Conservation (phyloP, 306 rosid species). For the Trifolium pratense region DNA sequence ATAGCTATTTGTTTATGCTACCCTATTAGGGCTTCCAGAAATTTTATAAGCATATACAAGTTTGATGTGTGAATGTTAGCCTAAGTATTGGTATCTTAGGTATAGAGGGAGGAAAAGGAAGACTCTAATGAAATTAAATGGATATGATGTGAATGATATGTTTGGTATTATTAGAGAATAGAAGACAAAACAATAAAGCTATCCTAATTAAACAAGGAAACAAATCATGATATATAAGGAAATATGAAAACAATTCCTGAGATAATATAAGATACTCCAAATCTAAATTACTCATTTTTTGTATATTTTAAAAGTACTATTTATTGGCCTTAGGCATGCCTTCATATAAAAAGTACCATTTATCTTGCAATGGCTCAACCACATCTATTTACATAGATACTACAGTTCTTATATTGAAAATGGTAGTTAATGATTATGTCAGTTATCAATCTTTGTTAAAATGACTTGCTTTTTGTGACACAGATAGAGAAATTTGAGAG, state of each 20-base stretch:
- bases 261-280: neutral
- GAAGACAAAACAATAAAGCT: neutral
- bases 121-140: neutral
- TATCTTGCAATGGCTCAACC: conserved; percentile 19
- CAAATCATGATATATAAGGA: neutral
- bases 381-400: conserved; percentile 25
- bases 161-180: neutral
- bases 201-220: conserved; percentile 7
- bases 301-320: neutral
- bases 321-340: neutral
- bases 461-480: conserved; percentile 46
- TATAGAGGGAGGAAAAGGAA: conserved; percentile 1
- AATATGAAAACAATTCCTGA: conserved; percentile 11
- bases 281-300: neutral
- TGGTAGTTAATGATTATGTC: conserved; percentile 13
- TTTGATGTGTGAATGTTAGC: conserved; percentile 19
- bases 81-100: neutral
- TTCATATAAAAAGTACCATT: neutral
- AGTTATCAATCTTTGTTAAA: conserved; percentile 35
- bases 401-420: conserved; percentile 8
- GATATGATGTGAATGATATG: neutral
- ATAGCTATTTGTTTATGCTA: conserved; percentile 10
- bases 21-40: conserved; percentile 12
- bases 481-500: conserved; percentile 97
- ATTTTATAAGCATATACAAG: conserved; percentile 1